Base-by-base conservation (phyloP, 1,284 basidiomycete species). In the Trametes polyzona region DNA sequence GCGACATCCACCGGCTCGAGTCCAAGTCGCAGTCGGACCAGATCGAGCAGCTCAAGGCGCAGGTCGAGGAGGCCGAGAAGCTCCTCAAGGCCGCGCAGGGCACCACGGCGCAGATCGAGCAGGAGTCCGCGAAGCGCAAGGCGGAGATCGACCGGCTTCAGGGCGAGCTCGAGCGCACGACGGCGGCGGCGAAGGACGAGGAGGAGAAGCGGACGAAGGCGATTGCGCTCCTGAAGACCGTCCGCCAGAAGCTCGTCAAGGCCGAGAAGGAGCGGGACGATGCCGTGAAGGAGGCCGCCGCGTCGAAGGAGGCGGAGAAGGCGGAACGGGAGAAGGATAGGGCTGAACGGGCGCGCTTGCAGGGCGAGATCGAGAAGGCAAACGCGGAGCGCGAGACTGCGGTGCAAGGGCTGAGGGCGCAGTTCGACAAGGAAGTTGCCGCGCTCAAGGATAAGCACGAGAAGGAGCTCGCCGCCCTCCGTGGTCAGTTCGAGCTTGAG, bases 201-300 rank as follows among this genome's bases (percentile, higher is more conserved):
- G 95, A 97, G 71, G 95, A 98, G 73, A 97, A 97, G 73, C 86
- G 95, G 12, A 83, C 86, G n/a, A 98, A 97, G 69, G 94, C 95
- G 0, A 90, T 97, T 59, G 88, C 86, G 47, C 75, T 96, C 29
- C 76, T 98, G 60, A 96, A 96, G 77, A 90, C 93, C 1, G 92
- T 97, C n/a, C 78, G 95, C 48, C 88, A 93, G 73, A 97, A 96
- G 72, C 76, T 95, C 19, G 91, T 96, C 41, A 96, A 95, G 71
- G 86, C 92, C 2, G 95, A 97, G 73, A 94, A 93, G 76, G 95
- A 96, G 29, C 86, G 86, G 67, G 95, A 96, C 54, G 93, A 95
- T 58, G 76, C 79, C 1, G 52, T 78, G 52, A 87, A 84, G 67
- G 88, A 92, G 59, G 63, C 78, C 23, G 70, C 73, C 11, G 68